These are phyloP conservation scores for Geotrichum histeridarum DNA, from an alignment of 1,139 yeast genomes.

Conservation along the genomic window DNA sequence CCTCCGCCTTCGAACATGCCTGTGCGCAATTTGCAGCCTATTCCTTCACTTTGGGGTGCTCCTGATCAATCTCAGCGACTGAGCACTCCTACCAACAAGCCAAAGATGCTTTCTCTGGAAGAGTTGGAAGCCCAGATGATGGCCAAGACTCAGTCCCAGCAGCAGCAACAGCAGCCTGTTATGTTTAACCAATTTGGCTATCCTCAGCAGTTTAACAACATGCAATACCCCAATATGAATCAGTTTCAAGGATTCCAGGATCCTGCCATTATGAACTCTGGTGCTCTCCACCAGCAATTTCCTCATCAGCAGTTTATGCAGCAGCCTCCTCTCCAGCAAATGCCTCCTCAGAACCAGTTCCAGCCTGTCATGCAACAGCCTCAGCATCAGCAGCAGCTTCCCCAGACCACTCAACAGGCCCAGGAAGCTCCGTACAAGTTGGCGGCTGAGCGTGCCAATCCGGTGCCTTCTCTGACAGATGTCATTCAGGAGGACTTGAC, in stretches of 20 bases:
- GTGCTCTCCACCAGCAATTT: conserved; percentile 30
- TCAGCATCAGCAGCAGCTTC: conserved; percentile 25
- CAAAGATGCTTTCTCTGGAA: conserved; percentile 54
- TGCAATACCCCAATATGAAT: conserved; percentile 16
- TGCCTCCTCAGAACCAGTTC: conserved; percentile 28
- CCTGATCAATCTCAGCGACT: conserved; percentile 26
- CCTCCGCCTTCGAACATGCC: conserved; percentile 22
- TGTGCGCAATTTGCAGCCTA: conserved; percentile 51
- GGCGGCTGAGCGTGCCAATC: conserved; percentile 26
- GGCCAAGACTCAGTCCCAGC: conserved; percentile 33
- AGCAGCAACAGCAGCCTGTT: conserved; percentile 24
- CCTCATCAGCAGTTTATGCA: conserved; percentile 38
- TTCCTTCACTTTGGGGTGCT: conserved; percentile 61
- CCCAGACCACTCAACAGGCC: conserved; percentile 25
- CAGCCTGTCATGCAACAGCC: conserved; percentile 29
- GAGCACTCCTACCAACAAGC: conserved; percentile 11
- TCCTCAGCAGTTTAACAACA: conserved; percentile 21
- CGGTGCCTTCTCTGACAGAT: conserved; percentile 28
- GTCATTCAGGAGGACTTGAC: conserved; percentile 37
- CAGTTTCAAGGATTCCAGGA: conserved; percentile 24
- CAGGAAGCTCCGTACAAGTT: conserved; percentile 22
- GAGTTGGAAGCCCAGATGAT: conserved; percentile 73
- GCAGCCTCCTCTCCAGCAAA: conserved; percentile 32
- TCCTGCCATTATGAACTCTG: conserved; percentile 25
- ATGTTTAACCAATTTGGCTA: conserved; percentile 18